Evolutionary conservation across 2,329 filamentous ascomycete genomes (phyloP).

Genomic region (Ophiostoma ips): DNA sequence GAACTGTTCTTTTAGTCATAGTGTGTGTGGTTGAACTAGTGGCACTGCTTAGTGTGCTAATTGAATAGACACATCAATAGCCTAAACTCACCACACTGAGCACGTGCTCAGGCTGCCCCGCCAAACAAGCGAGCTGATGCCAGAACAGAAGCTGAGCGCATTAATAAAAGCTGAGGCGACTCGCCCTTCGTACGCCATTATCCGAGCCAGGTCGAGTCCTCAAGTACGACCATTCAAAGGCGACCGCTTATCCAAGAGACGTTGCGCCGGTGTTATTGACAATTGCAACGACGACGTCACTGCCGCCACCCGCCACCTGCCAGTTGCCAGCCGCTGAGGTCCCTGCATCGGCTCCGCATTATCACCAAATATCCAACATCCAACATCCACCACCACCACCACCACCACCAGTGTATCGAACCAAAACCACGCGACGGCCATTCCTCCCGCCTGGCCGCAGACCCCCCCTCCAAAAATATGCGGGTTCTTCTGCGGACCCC

Average conservation of each 20-base stretch:
- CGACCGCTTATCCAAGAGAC: too few relatives aligned
- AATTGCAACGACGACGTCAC: neutral
- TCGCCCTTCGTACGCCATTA: too few relatives aligned
- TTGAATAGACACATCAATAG: neutral
- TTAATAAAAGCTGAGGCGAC: neutral
- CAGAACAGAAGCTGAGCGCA: neutral
- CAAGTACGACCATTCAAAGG: neutral
- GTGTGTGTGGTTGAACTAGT: too few relatives aligned
- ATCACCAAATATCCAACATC: neutral
- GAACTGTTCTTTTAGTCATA: too few relatives aligned
- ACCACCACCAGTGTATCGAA: too few relatives aligned
- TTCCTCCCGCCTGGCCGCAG: neutral
- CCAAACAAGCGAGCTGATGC: too few relatives aligned
- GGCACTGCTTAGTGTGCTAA: too few relatives aligned
- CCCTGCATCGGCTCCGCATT: neutral
- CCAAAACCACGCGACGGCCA: neutral
- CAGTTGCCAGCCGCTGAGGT: too few relatives aligned
- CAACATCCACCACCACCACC: too few relatives aligned
- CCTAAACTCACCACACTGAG: neutral
- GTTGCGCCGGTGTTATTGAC: neutral
- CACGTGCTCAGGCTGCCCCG: too few relatives aligned
- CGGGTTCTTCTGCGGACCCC: slow-evolving; percentile 17
- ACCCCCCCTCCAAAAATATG: slow-evolving; percentile 12
- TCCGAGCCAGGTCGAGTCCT: too few relatives aligned
- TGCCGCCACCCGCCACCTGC: too few relatives aligned